Base-by-base conservation (phyloP, 441 rosid species). In the Capsella rubella region DNA sequence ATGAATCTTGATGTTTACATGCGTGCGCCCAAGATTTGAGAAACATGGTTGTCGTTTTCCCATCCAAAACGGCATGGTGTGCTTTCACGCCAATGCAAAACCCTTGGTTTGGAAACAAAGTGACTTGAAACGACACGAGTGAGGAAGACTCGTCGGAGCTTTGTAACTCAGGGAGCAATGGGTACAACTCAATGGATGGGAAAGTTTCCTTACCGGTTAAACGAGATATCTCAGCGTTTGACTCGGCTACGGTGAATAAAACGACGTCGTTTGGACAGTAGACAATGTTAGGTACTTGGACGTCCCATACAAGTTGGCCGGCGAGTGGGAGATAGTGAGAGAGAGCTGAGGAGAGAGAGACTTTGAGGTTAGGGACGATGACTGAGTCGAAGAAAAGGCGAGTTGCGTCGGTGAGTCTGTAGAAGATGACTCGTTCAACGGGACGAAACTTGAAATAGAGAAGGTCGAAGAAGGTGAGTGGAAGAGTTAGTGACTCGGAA, bases 341-440 rank as follows among this genome's bases (percentile, higher is more conserved):
- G 64, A 84, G 85, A 35, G 80, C 25, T 29, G 69, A 53, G n/a
- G 86, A 83, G 31, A 83, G 81, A 16, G 83, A 64, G 25, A 64
- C 57, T 15, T 80, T 81, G 73, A 85, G 82, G 8, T 65, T 79
- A 1, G 85, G 85, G 25, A 85, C 76, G 73, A 83, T 70, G 31
- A 6, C 50, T 1, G 86, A 78, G 81, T 79, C 37, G 39, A 83
- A 85, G 16, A 13, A 51, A 9, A 77, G 6, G 0, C 51, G 64
- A 35, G 76, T 77, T 50, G 50, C 69, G 4, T 66, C 31, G 15
- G 60, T 11, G 57, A 78, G 31, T 56, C 14, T 45, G 68, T 70
- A 79, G 77, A 85, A 81, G 73, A 85, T 66, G 61, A 85, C 72
- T 42, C 77, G 77, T 45, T 81, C 31, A 1, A 78, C 82, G 0